Evolutionary conservation across 192 early-diverging fungal genomes (phyloP).

Genomic region (Piromyces sp.): DNA sequence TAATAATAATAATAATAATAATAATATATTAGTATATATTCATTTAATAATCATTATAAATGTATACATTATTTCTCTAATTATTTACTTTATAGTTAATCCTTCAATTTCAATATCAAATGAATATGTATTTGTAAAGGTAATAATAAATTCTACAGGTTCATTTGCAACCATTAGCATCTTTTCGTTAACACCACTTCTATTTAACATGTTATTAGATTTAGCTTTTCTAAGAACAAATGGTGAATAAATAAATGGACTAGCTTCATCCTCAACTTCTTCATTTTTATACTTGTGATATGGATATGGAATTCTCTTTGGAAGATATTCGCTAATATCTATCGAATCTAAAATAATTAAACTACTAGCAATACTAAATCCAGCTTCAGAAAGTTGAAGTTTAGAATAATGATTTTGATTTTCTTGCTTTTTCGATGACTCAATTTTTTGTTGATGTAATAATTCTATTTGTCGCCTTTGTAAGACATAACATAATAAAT

Average conservation of each 20-base stretch:
- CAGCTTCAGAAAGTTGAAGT: background rate
- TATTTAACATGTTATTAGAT: background rate
- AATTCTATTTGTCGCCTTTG: background rate
- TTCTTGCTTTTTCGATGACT: background rate
- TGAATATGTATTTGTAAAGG: constrained; percentile 55
- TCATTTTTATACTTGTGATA: constrained; percentile 13
- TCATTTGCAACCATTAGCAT: constrained; percentile 48
- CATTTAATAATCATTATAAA: no score
- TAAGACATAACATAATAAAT: background rate
- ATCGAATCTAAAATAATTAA: background rate
- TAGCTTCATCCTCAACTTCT: constrained; percentile 11
- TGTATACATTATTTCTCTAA: no score
- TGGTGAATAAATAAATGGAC: constrained; percentile 70
- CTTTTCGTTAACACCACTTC: constrained; percentile 1
- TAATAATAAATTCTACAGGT: constrained; percentile 46
- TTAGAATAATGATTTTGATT: background rate
- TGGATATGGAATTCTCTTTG: constrained; percentile 36
- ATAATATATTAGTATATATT: background rate
- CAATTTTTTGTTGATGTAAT: background rate
- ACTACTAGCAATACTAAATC: background rate
- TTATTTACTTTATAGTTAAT: constrained; percentile 30
- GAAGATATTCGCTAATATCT: background rate
- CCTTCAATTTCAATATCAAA: constrained; percentile 61
- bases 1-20: background rate
- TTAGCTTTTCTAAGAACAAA: constrained; percentile 36